Percentiles rank a stretch among this genome's conserved stretches.
These are phyloP conservation scores for Peziza echinospora DNA, from an alignment of 495 filamentous ascomycete genomes.

Conservation along the genomic window DNA sequence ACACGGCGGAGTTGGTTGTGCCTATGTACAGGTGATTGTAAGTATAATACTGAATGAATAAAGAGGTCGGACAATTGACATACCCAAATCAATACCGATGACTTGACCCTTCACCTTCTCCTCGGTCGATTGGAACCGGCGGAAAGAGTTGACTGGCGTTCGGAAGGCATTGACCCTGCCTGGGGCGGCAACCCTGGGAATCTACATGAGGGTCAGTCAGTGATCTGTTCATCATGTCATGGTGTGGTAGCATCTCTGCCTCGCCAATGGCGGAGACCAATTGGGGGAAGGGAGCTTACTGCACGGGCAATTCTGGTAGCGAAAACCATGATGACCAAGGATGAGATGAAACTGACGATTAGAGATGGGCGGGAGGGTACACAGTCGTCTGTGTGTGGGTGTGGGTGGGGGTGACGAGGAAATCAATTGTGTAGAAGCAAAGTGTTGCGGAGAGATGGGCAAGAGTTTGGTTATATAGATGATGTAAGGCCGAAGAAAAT, in stretches of 20 bases:
- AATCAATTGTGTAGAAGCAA: conserved; percentile 11
- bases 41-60: conserved; percentile 12
- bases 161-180: conserved; percentile 32
- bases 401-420: conserved; percentile 15
- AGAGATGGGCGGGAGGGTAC: conserved; percentile 30
- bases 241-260: no score
- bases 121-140: conserved; percentile 67
- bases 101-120: conserved; percentile 85
- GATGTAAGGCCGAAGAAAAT: conserved; percentile 24
- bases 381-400: no score
- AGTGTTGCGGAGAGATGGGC: conserved; percentile 20
- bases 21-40: conserved; percentile 35
- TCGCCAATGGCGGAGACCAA: conserved; percentile 9
- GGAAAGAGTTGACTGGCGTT: conserved; percentile 36
- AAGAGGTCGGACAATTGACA: conserved; percentile 20
- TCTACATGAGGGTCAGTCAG: conserved; percentile 25
- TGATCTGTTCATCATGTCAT: conserved; percentile 4
- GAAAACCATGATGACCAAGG: conserved; percentile 36
- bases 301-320: conserved; percentile 37
- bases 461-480: conserved; percentile 24
- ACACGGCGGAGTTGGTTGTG: conserved; percentile 96
- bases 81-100: conserved; percentile 97
- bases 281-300: conserved; percentile 36
- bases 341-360: conserved; percentile 12
- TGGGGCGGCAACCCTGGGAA: conserved; percentile 43